Evolutionary conservation across 805 yeast species (phyloP), one percentile per base, ranked within the genome.

Genomic region (Candida wancherniae): DNA sequence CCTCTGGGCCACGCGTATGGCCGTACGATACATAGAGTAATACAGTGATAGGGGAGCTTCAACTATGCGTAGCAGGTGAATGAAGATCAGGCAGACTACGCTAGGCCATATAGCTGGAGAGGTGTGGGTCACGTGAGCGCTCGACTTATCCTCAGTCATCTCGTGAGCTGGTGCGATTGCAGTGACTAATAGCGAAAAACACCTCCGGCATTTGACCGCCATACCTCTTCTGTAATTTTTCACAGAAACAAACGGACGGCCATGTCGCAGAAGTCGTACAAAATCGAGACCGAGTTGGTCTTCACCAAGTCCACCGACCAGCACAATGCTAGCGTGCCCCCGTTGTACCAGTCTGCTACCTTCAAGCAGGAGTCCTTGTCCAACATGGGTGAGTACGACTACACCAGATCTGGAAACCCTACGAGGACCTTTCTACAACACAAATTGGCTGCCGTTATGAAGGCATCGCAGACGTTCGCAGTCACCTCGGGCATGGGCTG

Each of bases 401-500:
- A 84, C 59, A 85, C 97, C 1, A 70, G 97, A 46, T 81, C 94
- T 9, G 97, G 97, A 3, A 88, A 88, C 60, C 97, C 97, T 15
- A 85, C 97, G 1, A 71, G 97, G 56, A 75, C 90, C 0, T 73
- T 75, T 23, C 60, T 87, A 37, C 95, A 88, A 56, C 66, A 73
- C 27, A 94, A 88, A 47, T 52, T 88, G 48, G 80, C 84, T 21
- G 75, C 76, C 41, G 71, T 88, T 45, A 85, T 86, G 80, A 73
- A 73, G 47, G 88, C 94, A n/a, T 59, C 71, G 17, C 71, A 80
- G 29, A 77, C 85, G 1, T 80, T 73, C 48, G 95, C 94, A 4
- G 94, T 87, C 8, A 76, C 87, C 28, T 76, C 87, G 28, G 97
- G 97, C 15, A 88, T 88, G 97, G 81, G 94, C 3, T 87, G 94